phyloP scores from a whole-genome alignment of 2,329 filamentous ascomycete genomes.

The Zymoseptoria pseudotritici region DNA sequence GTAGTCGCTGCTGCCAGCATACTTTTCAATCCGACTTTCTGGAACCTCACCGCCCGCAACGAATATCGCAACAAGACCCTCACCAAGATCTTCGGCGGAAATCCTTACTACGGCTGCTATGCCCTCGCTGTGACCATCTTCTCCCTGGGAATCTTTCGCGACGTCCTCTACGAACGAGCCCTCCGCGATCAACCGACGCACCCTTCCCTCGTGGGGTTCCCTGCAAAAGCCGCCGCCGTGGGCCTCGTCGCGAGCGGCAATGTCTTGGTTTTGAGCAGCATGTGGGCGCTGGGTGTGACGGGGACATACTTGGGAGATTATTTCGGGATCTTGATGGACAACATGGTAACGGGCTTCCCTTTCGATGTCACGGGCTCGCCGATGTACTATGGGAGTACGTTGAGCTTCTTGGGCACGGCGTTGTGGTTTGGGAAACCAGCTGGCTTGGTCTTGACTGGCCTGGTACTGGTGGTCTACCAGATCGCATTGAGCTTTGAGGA shows the following conservation, averaged over 20 bases:
- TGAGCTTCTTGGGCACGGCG: conserved; percentile 85
- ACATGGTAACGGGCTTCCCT: conserved; percentile 88
- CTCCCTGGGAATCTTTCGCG: conserved; percentile 79
- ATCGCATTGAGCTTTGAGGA: conserved; percentile 82
- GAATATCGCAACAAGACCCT: conserved; percentile 89
- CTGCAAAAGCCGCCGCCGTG: conserved; percentile 58
- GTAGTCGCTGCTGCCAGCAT: conserved; percentile 51
- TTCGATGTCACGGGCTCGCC: conserved; percentile 87
- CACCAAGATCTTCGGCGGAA: conserved; percentile 77
- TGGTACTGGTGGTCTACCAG: conserved; percentile 72
- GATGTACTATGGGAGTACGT: conserved; percentile 93
- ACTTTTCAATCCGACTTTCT: conserved; percentile 96
- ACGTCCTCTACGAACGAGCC: conserved; percentile 70
- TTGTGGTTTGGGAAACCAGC: conserved; percentile 82
- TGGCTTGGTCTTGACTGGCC: conserved; percentile 65
- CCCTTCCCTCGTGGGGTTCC: conserved; percentile 58
- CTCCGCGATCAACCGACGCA: conserved; percentile 69
- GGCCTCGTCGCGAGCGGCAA: conserved; percentile 70
- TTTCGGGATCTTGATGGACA: conserved; percentile 96
- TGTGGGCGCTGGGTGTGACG: conserved; percentile 86
- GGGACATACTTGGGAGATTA: conserved; percentile 97
- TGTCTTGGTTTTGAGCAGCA: conserved; percentile 76
- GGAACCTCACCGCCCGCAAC: conserved; percentile 84
- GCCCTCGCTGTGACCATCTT: conserved; percentile 84
- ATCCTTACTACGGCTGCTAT: conserved; percentile 76